Evolutionary conservation across 2,329 filamentous ascomycete species (phyloP), one percentile per base, ranked within the genome.

Genomic region (Dactylellina leptospora): DNA sequence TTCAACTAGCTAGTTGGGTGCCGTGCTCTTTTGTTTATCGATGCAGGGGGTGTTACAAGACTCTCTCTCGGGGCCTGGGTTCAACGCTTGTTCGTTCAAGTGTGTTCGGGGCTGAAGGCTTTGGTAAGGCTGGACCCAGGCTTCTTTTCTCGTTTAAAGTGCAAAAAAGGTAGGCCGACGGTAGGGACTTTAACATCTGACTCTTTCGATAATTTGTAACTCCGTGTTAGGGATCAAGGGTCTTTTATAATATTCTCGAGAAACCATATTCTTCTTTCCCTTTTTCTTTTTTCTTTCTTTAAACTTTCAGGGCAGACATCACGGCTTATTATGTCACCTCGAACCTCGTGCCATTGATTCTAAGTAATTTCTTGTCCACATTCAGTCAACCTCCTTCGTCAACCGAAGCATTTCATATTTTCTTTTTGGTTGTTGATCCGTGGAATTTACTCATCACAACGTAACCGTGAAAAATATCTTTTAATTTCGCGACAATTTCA

Each of bases 301-400:
- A 23, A 53, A n/a, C n/a, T 40, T 16, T 40, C 36, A 40, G 36
- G 6, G 48, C 42, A 40, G 59, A 28, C 38, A 47, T 55, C 48
- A 44, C 48, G 30, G 61, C 5, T 55, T 48, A 38, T 36, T 66
- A 58, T 58, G 28, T 55, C 22, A 23, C 3, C 6, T 28, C 40
- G 23, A 53, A 22, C 50, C 18, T 47, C 30, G 30, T 22, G 13
- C 11, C 44, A 22, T 48, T 42, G 33, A 6, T 33, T 33, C 6
- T 20, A n/a, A 36, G 23, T n/a, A 54, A 16, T 50, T 42, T 56
- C 20, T 27, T 50, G 22, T 11, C 40, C 30, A 64, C 48, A 63
- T 56, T 50, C 42, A 64, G 44, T n/a, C n/a, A n/a, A n/a, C 61
- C 61, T 58, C 61, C 54, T 51, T 48, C 51, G 36, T 28, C 13